A percentile compares a stretch with the other conserved stretches of the same genome.
Conservation (phyloP, 2,329 filamentous ascomycete genomes). For the Fusarium sp. region DNA sequence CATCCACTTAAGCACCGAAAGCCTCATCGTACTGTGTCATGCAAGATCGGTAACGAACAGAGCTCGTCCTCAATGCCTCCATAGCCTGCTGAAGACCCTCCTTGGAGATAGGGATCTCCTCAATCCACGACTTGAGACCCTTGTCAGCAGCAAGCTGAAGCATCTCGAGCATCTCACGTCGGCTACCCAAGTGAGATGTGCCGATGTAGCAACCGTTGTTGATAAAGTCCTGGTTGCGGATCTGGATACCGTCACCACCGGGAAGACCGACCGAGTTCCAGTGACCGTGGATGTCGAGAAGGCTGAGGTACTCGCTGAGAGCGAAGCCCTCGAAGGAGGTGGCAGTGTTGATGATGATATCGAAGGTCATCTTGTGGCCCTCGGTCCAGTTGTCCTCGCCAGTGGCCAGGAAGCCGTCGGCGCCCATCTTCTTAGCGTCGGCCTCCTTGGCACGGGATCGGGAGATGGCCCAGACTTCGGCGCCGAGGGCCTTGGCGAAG, state of each 20-base stretch:
- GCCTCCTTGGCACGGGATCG: slow-evolving; percentile 69
- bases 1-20: slow-evolving; percentile 63
- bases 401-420: slow-evolving; percentile 69
- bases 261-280: slow-evolving; percentile 86
- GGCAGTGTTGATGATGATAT: slow-evolving; percentile 81
- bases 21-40: slow-evolving; percentile 76
- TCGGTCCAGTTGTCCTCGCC: slow-evolving; percentile 67
- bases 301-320: slow-evolving; percentile 76
- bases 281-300: slow-evolving; percentile 83
- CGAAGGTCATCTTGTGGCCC: slow-evolving; percentile 72
- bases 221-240: slow-evolving; percentile 80
- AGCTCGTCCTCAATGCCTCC: slow-evolving; percentile 74
- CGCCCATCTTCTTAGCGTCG: slow-evolving; percentile 69
- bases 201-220: slow-evolving; percentile 79
- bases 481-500: slow-evolving; percentile 74
- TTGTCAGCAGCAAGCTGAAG: slow-evolving; percentile 76
- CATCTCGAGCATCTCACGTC: slow-evolving; percentile 78
- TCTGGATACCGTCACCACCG: slow-evolving; percentile 76
- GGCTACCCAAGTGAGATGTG: slow-evolving; percentile 75
- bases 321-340: slow-evolving; percentile 76
- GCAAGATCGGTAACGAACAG: slow-evolving; percentile 80
- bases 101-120: slow-evolving; percentile 78
- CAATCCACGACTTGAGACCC: slow-evolving; percentile 75
- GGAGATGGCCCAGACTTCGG: slow-evolving; percentile 71
- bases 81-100: slow-evolving; percentile 77